Evolutionary conservation across 2,329 filamentous ascomycete genomes (phyloP), one percentile per base, ranked within the genome.

Genomic region (Lasiodiplodia theobromae): DNA sequence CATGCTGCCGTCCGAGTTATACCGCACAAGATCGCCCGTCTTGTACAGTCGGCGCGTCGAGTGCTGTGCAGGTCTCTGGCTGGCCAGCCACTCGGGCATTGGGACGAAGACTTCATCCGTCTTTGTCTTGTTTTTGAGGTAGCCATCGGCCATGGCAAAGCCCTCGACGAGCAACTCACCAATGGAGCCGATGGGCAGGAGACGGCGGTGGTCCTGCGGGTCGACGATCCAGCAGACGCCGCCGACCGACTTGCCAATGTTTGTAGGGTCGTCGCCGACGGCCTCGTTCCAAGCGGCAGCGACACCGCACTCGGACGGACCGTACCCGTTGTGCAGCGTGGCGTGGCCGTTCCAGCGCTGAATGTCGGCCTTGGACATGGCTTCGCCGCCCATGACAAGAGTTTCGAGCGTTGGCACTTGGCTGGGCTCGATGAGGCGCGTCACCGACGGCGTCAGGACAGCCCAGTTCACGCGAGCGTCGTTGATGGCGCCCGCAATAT

Each of bases 401-500:
- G 2, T 78, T 62, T 78, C 82, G 49, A 87, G 72, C 0, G 77
- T 79, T 1, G 83, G 82, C 2, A 86, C 79, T 18, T 77, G 78
- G 47, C 79, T 75, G 0, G 82, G 76, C 18, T 77, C 75, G 6
- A 79, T 69, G 3, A 76, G 77, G 72, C 83, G 73, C 31, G 76
- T 77, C 1, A 80, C 76, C 2, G 77, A 78, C 16, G 78, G 78
- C 14, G 78, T 80, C 75, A 80, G 76, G 12, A 77, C 74, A 8
- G 77, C 77, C 49, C 77, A 71, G 23, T 72, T 79, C 31, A 52
- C 60, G 16, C 40, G 23, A 25, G 44, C 40, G 23, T 37, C 12
- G 40, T 52, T 64, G 38, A 44, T 85, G 0, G 82, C 83, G 2
- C 82, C 83, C 1, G 81, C 77, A 3, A 89, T 78, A 66, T 88